phyloP scores from a whole-genome alignment of 495 filamentous ascomycete genomes.

The Xylaria castorea region DNA sequence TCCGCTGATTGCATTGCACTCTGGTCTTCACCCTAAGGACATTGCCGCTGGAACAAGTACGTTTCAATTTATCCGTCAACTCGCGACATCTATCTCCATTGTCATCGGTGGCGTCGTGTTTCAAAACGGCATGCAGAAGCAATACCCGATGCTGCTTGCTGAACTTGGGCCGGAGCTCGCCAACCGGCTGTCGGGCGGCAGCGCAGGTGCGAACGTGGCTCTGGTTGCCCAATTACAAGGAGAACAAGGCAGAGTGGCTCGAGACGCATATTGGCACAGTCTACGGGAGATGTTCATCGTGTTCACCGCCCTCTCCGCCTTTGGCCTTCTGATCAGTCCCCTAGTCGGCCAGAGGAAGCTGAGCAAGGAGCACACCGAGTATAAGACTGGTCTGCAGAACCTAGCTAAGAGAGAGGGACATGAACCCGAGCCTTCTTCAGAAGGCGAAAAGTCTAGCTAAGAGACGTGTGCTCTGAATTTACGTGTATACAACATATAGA shows the following conservation, averaged over 20 bases:
- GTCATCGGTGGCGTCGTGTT: conserved; percentile 85
- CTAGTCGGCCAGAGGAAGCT: conserved; percentile 63
- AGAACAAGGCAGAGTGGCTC: conserved; percentile 55
- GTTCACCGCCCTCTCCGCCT: conserved; percentile 61
- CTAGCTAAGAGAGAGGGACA: conserved; percentile 30
- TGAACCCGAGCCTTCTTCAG: conserved; percentile 8
- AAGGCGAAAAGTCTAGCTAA: conserved; percentile 17
- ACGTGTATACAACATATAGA: neutral
- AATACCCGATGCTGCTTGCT: conserved; percentile 45
- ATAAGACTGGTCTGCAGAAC: conserved; percentile 67
- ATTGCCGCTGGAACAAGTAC: conserved; percentile 80
- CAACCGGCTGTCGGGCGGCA: conserved; percentile 52
- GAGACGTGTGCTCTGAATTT: neutral
- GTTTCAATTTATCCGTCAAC: conserved; percentile 74
- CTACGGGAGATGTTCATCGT: conserved; percentile 74
- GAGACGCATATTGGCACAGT: conserved; percentile 61
- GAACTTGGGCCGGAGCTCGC: conserved; percentile 54
- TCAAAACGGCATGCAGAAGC: conserved; percentile 64
- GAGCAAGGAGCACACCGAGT: conserved; percentile 64
- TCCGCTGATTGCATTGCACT: conserved; percentile 77
- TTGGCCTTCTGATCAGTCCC: conserved; percentile 61
- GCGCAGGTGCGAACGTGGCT: conserved; percentile 65
- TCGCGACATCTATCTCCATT: conserved; percentile 73
- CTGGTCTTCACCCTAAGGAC: conserved; percentile 68
- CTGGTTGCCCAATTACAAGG: conserved; percentile 59